Evolutionary conservation across 2,329 filamentous ascomycete genomes (phyloP).

Genomic region (Verticillium isaacii): DNA sequence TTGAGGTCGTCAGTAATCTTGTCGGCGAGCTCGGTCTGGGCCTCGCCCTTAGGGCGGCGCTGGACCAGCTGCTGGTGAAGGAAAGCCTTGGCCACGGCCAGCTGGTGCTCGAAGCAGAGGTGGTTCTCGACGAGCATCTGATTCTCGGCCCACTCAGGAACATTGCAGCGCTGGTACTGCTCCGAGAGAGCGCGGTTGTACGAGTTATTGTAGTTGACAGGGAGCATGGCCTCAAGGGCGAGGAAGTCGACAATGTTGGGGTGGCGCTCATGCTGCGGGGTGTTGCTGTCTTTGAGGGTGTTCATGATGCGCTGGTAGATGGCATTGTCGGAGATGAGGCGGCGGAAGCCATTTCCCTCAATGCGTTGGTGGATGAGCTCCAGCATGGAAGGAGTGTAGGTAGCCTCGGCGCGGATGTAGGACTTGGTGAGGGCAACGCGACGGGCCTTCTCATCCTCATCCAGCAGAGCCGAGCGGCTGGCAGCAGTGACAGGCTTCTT

Average conservation of each 20-base stretch:
- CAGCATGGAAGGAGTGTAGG: conserved; percentile 6
- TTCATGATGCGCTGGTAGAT: conserved; percentile 10
- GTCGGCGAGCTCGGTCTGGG: neutral
- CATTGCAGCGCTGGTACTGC: conserved; percentile 7
- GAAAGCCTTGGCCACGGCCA: conserved; percentile 2
- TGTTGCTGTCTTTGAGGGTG: conserved; percentile 10
- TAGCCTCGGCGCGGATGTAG: conserved; percentile 4
- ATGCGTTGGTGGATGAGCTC: conserved; percentile 7
- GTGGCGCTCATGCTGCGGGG: conserved; percentile 7
- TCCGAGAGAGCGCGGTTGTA: conserved; percentile 10
- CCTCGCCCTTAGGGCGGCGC: conserved; percentile 3
- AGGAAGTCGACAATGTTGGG: conserved; percentile 11
- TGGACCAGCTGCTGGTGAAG: neutral
- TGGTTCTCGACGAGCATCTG: conserved; percentile 8
- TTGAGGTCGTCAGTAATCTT: conserved; percentile 9
- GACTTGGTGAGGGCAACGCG: neutral
- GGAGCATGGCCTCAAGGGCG: conserved; percentile 10
- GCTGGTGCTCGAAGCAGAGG: conserved; percentile 7
- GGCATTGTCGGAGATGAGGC: conserved; percentile 11
- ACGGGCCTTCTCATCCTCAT: neutral
- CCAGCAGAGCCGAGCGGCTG: neutral
- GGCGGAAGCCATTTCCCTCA: conserved; percentile 8
- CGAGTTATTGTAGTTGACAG: conserved; percentile 10
- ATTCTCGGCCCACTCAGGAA: conserved; percentile 6
- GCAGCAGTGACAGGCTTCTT: neutral